Evolutionary conservation across 352 stramenopile genomes (phyloP).

Genomic region (Phytophthora vignae): DNA sequence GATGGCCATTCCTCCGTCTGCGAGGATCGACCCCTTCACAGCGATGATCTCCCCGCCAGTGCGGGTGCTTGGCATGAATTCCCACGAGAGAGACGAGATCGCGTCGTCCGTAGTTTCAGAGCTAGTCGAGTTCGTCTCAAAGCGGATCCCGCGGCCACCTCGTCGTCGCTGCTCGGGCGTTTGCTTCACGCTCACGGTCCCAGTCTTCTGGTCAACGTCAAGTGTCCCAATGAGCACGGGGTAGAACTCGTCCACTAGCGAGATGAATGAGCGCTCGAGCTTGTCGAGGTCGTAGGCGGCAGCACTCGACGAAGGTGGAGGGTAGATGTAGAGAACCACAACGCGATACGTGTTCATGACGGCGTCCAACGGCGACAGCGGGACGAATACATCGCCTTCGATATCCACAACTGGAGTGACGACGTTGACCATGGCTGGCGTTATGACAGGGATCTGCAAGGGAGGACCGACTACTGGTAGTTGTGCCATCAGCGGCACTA

Average conservation of each 20-base stretch:
- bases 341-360: conserved; percentile 57
- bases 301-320: conserved; percentile 13
- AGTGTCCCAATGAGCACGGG: conserved; percentile 49
- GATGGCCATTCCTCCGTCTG: conserved; percentile 56
- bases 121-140: conserved; percentile 27
- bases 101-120: conserved; percentile 40
- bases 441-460: too few relatives aligned
- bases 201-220: conserved; percentile 32
- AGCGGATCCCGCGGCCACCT: conserved; percentile 43
- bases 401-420: conserved; percentile 2
- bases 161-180: conserved; percentile 11
- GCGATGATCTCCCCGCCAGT: conserved; percentile 35
- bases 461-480: too few relatives aligned
- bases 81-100: conserved; percentile 37
- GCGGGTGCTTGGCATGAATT: conserved; percentile 41
- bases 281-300: conserved; percentile 44
- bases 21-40: conserved; percentile 51
- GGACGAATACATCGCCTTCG: conserved; percentile 21
- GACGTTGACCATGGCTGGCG: conserved; percentile 20
- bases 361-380: conserved; percentile 56
- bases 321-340: conserved; percentile 63
- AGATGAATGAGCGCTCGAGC: conserved; percentile 41
- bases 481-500: too few relatives aligned
- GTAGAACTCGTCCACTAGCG: conserved; percentile 54
- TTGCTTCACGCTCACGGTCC: conserved; percentile 45